These are phyloP conservation scores for Kazachstania taianensis DNA, from an alignment of 805 yeast genomes.

Conservation along the genomic window DNA sequence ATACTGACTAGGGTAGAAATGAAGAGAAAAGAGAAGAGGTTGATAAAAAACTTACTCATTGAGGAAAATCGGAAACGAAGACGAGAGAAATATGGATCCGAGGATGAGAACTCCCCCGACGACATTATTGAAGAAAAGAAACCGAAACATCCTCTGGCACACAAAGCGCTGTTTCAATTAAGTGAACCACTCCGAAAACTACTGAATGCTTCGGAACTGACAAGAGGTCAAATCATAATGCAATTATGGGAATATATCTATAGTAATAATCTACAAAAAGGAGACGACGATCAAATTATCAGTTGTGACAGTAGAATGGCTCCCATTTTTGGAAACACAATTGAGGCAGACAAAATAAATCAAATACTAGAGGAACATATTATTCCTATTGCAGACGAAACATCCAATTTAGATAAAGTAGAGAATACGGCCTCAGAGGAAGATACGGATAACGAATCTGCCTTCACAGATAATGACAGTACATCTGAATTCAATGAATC, in stretches of 20 bases:
- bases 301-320: slow-evolving; percentile 49
- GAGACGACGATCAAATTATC: slow-evolving; percentile 54
- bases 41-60: too few relatives aligned
- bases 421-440: too few relatives aligned
- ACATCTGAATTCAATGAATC: too few relatives aligned
- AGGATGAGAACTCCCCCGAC: slow-evolving; percentile 1
- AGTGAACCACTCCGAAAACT: slow-evolving; percentile 42
- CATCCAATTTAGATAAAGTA: too few relatives aligned
- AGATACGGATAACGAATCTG: too few relatives aligned
- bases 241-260: slow-evolving; percentile 63
- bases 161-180: slow-evolving; percentile 33
- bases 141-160: slow-evolving; percentile 1
- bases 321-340: slow-evolving; percentile 48
- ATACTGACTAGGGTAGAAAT: background rate
- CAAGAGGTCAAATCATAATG: slow-evolving; percentile 62
- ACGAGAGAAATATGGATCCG: too few relatives aligned
- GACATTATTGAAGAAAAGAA: slow-evolving; percentile 1
- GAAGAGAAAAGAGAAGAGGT: background rate
- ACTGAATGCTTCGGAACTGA: slow-evolving; percentile 35
- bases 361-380: background rate
- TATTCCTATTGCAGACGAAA: background rate
- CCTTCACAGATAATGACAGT: background rate
- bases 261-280: slow-evolving; percentile 52
- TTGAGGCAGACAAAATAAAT: too few relatives aligned
- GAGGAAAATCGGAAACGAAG: background rate